Evolutionary conservation across 2,329 filamentous ascomycete species (phyloP), one percentile per base, ranked within the genome.

Genomic region (Fusarium sp.): DNA sequence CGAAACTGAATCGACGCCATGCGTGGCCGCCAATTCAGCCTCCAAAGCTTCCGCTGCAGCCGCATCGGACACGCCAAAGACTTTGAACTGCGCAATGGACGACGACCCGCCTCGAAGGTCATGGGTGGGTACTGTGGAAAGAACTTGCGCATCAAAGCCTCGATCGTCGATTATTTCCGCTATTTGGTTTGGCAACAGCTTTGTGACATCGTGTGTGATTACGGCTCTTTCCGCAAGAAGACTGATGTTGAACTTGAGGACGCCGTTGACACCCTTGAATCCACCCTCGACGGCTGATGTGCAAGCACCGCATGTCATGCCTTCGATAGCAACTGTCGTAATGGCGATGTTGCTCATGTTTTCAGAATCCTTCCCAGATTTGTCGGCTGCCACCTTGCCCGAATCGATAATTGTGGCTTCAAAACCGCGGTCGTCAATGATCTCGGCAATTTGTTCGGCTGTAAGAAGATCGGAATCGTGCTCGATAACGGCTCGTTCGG

Each of bases 221-320:
- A 97, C 91, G 6, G 94, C 95, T 62, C 95, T 89, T 77, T 98
- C 96, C 6, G 96, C 96, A 30, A 98, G 85, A 69, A 99, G 82
- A 79, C 93, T 97, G 77, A 99, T 96, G 75, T 97, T 97, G 83
- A 98, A 97, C 68, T 94, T 92, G 56, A 93, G 76, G 17, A 98
- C 79, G 21, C 96, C 96, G 11, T 91, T 88, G 3, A 95, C 79
- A 65, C 86, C 87, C 69, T 88, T 87, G 79, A 99, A 96, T 5
- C 91, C 93, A 49, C 88, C 86, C 74, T 97, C 92, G 3, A 98
- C 89, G 7, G 95, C 94, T 2, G 95, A 95, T 1, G 96, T 98
- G 79, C 96, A 99, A 40, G 96, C 93, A 21, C 95, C 95, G 76
- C 96, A 98, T 2, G 96, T 99, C 96, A 99, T 99, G 49, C 96